Evolutionary conservation across 139 green algal species (phyloP).

Genomic region (Ostreobium quekettii): DNA sequence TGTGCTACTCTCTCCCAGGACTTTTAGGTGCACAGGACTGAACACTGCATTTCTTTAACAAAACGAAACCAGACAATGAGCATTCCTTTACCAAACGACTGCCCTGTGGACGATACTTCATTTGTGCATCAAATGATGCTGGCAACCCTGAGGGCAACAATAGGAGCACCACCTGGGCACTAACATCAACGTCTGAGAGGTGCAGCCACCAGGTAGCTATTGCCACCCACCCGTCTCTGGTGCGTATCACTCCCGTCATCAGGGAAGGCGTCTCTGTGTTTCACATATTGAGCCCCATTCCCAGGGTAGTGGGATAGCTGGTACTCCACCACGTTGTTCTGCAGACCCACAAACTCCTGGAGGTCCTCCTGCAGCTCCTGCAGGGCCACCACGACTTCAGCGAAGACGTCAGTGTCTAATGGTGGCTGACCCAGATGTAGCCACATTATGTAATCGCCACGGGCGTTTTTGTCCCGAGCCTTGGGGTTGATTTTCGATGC

Average conservation of each 20-base stretch:
- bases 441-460: slow-evolving; percentile 30
- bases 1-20: no score
- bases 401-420: slow-evolving; percentile 23
- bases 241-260: slow-evolving; percentile 34
- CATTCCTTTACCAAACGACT: no score
- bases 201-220: not conserved
- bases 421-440: slow-evolving; percentile 25
- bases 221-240: slow-evolving; percentile 19
- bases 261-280: slow-evolving; percentile 42
- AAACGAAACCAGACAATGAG: no score
- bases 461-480: slow-evolving; percentile 20
- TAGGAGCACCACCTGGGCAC: no score
- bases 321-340: slow-evolving; percentile 31
- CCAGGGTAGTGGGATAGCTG: slow-evolving; percentile 32
- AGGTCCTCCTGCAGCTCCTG: slow-evolving; percentile 41
- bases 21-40: no score
- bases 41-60: no score
- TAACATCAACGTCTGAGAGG: no score
- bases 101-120: no score
- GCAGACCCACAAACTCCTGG: slow-evolving; percentile 28
- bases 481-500: slow-evolving; percentile 10
- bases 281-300: slow-evolving; percentile 25
- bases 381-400: slow-evolving; percentile 24
- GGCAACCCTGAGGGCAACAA: no score
- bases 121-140: no score